Base-by-base conservation (phyloP, 306 rosid genomes). In the Cucurbita maxima region DNA sequence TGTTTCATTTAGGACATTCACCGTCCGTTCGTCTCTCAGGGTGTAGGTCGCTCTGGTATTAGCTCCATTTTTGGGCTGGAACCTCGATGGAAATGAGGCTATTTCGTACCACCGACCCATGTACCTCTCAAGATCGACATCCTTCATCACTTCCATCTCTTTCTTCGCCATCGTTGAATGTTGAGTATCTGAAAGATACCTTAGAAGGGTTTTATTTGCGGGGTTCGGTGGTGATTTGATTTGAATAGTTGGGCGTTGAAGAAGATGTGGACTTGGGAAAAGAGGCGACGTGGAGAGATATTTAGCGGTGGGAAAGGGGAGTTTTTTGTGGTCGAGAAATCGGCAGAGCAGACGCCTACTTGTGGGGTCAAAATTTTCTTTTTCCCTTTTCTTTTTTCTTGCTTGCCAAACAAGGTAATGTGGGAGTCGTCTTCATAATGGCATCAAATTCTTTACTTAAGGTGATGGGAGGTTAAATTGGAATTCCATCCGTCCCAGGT, bases 51-150 rank as follows among this genome's bases (percentile, higher is more conserved):
- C 97, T 74, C 97, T 81, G 2, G 99, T 94, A 81, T 91, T 30
- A 6, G 45, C 82, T 0, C 99, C 99, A 50, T 73, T 77, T 52
- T 57, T 87, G 7, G 96, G 97, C 57, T 94, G 97, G 78, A 84
- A 84, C 36, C 52, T 10, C 2, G 97, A 89, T 16, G 96, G 99
- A 68, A 90, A 86, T 11, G 90, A 94, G 0, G 97, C 96, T 16
- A 94, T 94, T 79, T 94, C 99, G 64, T 90, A 94, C 99, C 99
- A 94, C 3, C 96, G 82, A 6, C 99, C 99, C 95, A 86, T 89
- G 85, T 91, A 94, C 22, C 91, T 70, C 75, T 81, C 37, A 25
- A 94, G 1, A 74, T 94, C 96, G 6, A 94, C 40, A 34, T 76
- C 78, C 81, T 72, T 89, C 72, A 78, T 92, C 4, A 87, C 97